Evolutionary conservation across 2,329 filamentous ascomycete genomes (phyloP).

Genomic region (Chaetomiaceae sp.): DNA sequence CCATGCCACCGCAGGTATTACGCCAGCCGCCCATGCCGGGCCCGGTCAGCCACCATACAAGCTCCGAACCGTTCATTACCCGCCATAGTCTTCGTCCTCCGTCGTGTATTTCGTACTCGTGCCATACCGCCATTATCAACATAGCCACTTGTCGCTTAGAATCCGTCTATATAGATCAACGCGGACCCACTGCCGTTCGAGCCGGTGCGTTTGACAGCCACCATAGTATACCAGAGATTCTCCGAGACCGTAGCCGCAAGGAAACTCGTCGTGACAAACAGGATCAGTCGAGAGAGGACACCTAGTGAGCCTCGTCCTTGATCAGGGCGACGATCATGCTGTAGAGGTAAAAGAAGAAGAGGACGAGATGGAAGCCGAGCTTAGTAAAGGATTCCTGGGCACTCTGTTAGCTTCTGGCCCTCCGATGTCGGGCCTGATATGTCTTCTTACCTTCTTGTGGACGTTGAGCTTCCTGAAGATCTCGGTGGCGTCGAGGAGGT

Average conservation of each 20-base stretch:
- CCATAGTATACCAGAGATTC: neutral
- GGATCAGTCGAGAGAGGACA: neutral
- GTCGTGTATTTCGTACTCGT: constrained; percentile 13
- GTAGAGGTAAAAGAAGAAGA: constrained; percentile 99
- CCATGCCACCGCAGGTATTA: neutral
- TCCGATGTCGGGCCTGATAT: neutral
- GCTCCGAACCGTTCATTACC: constrained; percentile 8
- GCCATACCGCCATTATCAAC: constrained; percentile 11
- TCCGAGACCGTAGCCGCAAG: neutral
- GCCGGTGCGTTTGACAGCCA: neutral
- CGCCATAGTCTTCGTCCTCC: constrained; percentile 6
- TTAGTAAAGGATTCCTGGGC: constrained; percentile 94
- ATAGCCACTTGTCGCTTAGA: constrained; percentile 12
- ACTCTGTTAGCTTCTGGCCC: constrained; percentile 11
- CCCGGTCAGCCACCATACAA: neutral
- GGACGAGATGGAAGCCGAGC: constrained; percentile 95
- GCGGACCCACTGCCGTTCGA: neutral
- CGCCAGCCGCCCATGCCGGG: neutral
- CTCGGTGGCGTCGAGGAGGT: constrained; percentile 94
- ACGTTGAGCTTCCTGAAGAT: constrained; percentile 99
- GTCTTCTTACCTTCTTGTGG: constrained; percentile 78
- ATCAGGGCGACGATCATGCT: constrained; percentile 98
- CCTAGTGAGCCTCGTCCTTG: constrained; percentile 84
- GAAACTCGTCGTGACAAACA: neutral
- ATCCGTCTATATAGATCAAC: constrained; percentile 17